phyloP scores from a whole-genome alignment of 208 protist genomes.

The Wallacemonas collosoma region DNA sequence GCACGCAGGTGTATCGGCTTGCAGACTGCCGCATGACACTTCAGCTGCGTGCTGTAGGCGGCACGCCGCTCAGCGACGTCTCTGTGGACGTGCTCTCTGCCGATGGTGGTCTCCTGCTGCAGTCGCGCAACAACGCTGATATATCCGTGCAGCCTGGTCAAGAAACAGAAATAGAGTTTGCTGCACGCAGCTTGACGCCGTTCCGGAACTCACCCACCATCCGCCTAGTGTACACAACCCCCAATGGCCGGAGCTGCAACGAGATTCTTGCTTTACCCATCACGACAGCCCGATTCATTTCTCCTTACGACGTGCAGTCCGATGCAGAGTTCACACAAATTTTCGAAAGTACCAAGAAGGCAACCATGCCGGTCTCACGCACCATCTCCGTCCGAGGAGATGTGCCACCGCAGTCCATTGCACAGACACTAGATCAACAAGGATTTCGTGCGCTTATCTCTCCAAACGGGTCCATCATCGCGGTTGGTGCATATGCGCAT shows the following conservation, averaged over 20 bases:
- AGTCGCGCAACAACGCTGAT: constrained; percentile 46
- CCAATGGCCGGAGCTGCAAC: constrained; percentile 7
- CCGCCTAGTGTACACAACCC: constrained; percentile 48
- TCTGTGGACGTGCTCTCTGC: constrained; percentile 45
- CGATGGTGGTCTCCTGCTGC: constrained; percentile 58
- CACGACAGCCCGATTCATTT: constrained; percentile 58
- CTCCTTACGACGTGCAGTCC: constrained; percentile 55
- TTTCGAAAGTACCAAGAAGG: constrained; percentile 37
- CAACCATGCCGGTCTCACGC: constrained; percentile 24
- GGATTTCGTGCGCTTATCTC: constrained; percentile 23
- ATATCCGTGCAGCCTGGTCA: constrained; percentile 11
- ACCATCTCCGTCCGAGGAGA: constrained; percentile 18
- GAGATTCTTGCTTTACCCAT: constrained; percentile 69
- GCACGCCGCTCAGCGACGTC: constrained; percentile 30
- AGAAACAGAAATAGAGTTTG: constrained; percentile 53
- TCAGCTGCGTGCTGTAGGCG: constrained; percentile 30
- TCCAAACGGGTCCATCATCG: constrained; percentile 29
- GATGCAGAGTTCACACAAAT: constrained; percentile 41
- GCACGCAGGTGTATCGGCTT: constrained; percentile 41
- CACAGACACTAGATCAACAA: constrained; percentile 14
- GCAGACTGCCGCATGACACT: constrained; percentile 58
- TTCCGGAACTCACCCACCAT: constrained; percentile 63
- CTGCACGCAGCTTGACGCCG: constrained; percentile 57
- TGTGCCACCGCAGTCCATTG: constrained; percentile 10
- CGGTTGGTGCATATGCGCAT: constrained; percentile 65